phyloP scores from a whole-genome alignment of 2,329 filamentous ascomycete species.

The Aspergillus sojae region DNA sequence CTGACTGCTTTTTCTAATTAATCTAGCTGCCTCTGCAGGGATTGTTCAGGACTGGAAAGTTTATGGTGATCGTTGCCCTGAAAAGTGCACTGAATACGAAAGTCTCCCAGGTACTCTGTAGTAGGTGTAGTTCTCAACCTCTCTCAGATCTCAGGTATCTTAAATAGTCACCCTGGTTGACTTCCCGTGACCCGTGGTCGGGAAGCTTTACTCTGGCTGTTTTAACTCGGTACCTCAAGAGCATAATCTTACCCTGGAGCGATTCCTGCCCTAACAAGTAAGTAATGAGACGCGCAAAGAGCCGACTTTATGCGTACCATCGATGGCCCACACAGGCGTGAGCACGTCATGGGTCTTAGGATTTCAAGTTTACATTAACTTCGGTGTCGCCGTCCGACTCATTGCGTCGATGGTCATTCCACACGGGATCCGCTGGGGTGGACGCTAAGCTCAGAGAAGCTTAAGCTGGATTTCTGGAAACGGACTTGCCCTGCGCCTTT shows the following conservation, averaged over 20 bases:
- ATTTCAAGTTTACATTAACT: background rate
- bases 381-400: background rate
- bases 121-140: too few relatives aligned
- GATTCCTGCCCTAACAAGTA: background rate
- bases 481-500: background rate
- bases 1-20: too few relatives aligned
- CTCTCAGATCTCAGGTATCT: background rate
- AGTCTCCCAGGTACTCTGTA: too few relatives aligned
- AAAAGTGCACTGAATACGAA: background rate
- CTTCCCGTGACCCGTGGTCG: background rate
- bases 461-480: background rate
- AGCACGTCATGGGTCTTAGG: background rate
- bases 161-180: background rate
- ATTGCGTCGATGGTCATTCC: background rate
- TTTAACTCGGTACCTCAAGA: background rate
- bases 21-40: too few relatives aligned
- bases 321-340: background rate
- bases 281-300: background rate
- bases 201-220: background rate
- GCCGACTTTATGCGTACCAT: background rate
- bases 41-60: too few relatives aligned
- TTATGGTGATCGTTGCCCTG: background rate
- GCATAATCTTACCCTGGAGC: background rate
- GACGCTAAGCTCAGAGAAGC: background rate
- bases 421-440: background rate